These are phyloP conservation scores for Butyriboletus loyo DNA, from an alignment of 768 basidiomycete genomes.

Conservation along the genomic window DNA sequence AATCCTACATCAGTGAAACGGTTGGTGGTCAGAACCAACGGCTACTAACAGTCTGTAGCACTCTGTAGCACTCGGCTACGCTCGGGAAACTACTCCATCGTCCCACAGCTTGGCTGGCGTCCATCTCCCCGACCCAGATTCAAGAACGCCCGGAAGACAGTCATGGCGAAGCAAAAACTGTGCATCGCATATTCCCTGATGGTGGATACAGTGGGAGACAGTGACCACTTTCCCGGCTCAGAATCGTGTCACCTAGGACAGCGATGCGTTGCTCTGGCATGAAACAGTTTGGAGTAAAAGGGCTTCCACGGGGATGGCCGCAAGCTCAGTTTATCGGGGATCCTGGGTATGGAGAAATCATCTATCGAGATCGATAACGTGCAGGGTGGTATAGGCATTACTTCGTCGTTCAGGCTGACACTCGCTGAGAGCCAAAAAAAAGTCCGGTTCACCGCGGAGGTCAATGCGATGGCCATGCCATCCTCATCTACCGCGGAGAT, in stretches of 20 bases:
- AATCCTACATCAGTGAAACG: too few relatives aligned
- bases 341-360: slow-evolving; percentile 85
- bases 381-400: slow-evolving; percentile 13
- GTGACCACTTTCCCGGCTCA: slow-evolving; percentile 77
- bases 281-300: not conserved
- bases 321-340: slow-evolving; percentile 79
- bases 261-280: not conserved
- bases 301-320: slow-evolving; percentile 76
- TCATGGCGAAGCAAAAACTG: slow-evolving; percentile 64
- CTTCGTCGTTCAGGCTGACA: slow-evolving; percentile 84
- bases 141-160: slow-evolving; percentile 74
- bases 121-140: slow-evolving; percentile 70
- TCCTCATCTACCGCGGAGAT: slow-evolving; percentile 74
- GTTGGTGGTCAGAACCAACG: too few relatives aligned
- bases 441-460: slow-evolving; percentile 82
- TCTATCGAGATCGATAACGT: slow-evolving; percentile 56
- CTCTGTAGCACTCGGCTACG: too few relatives aligned
- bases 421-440: slow-evolving; percentile 88
- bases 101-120: slow-evolving; percentile 76
- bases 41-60: too few relatives aligned
- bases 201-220: slow-evolving; percentile 79
- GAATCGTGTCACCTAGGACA: slow-evolving; percentile 73
- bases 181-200: slow-evolving; percentile 77
- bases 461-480: slow-evolving; percentile 81
- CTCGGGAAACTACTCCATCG: too few relatives aligned